Evolutionary conservation across 139 green algal genomes (phyloP).

Genomic region (Micromonas commoda): DNA sequence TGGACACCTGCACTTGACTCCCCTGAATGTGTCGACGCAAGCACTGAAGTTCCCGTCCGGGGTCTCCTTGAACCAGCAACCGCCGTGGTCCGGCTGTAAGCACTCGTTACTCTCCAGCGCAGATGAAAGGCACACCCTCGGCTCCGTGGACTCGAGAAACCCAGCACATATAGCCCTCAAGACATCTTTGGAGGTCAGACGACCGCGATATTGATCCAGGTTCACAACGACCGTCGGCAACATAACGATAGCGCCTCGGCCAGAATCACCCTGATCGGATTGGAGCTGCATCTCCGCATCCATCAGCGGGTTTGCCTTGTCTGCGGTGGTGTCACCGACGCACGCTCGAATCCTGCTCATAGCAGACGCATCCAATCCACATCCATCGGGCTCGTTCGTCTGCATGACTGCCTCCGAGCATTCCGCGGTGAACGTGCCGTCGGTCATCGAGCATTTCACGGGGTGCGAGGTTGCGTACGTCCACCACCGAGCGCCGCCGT

Average conservation of each 20-base stretch:
- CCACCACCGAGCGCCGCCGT: conserved; percentile 59
- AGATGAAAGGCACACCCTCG: conserved; percentile 56
- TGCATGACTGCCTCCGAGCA: conserved; percentile 62
- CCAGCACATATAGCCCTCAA: conserved; percentile 77
- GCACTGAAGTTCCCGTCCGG: not conserved
- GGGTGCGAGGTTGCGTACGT: conserved; percentile 74
- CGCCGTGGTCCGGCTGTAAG: not conserved
- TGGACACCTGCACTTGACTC: conserved; percentile 69
- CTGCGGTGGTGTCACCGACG: conserved; percentile 43
- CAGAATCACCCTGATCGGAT: conserved; percentile 37
- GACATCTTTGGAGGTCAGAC: conserved; percentile 47
- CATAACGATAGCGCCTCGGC: conserved; percentile 60
- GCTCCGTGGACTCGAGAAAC: conserved; percentile 61
- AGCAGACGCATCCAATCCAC: conserved; percentile 41
- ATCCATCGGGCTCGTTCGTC: conserved; percentile 18
- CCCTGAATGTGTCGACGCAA: conserved; percentile 61
- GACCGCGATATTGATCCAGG: conserved; percentile 70
- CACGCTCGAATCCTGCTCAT: no score
- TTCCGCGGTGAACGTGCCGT: conserved; percentile 55
- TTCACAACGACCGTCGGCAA: conserved; percentile 87
- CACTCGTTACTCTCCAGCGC: conserved; percentile 61
- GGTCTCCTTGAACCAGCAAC: not conserved
- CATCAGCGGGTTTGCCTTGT: not conserved
- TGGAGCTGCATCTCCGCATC: conserved; percentile 64
- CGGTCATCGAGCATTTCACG: conserved; percentile 57